phyloP scores from a whole-genome alignment of 352 stramenopile species.

The Globisporangium acanthophoron region DNA sequence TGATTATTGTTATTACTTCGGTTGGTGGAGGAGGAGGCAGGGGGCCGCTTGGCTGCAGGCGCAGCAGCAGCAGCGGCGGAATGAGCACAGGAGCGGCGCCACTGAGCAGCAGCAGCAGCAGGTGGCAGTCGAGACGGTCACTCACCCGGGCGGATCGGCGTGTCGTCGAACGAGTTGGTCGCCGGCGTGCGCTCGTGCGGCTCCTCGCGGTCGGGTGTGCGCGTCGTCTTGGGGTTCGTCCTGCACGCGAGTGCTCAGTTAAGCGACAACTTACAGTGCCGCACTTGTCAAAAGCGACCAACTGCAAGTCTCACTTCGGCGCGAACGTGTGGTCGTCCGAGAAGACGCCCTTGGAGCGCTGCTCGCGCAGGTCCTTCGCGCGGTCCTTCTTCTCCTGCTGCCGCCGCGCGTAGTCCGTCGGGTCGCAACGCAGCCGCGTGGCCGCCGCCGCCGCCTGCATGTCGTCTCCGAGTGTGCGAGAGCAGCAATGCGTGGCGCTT shows the following conservation, averaged over 20 bases:
- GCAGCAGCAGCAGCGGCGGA: conserved; percentile 18
- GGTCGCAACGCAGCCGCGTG: conserved; percentile 64
- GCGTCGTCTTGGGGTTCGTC: conserved; percentile 35
- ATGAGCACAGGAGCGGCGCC: background rate
- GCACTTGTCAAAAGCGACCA: background rate
- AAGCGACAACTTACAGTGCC: too few relatives aligned
- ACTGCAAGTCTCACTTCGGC: conserved; percentile 44
- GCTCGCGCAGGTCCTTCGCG: conserved; percentile 67
- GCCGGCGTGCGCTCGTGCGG: conserved; percentile 21
- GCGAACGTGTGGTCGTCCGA: conserved; percentile 75
- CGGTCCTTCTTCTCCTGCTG: conserved; percentile 75
- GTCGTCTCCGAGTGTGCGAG: background rate
- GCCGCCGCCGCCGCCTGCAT: conserved; percentile 12
- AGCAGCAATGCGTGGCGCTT: background rate
- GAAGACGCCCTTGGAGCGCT: conserved; percentile 59
- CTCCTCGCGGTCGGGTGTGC: conserved; percentile 38
- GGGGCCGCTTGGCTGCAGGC: conserved; percentile 11
- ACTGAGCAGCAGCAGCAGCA: background rate
- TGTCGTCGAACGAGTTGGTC: conserved; percentile 31
- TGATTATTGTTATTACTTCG: conserved; percentile 56
- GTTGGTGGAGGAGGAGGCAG: conserved; percentile 17
- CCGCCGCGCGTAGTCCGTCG: conserved; percentile 75
- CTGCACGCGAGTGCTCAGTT: conserved; percentile 9
- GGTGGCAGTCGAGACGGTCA: background rate
- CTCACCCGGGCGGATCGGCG: conserved; percentile 39